phyloP scores from a whole-genome alignment of 2,329 filamentous ascomycete genomes.

The Neoarthrinium moseri region DNA sequence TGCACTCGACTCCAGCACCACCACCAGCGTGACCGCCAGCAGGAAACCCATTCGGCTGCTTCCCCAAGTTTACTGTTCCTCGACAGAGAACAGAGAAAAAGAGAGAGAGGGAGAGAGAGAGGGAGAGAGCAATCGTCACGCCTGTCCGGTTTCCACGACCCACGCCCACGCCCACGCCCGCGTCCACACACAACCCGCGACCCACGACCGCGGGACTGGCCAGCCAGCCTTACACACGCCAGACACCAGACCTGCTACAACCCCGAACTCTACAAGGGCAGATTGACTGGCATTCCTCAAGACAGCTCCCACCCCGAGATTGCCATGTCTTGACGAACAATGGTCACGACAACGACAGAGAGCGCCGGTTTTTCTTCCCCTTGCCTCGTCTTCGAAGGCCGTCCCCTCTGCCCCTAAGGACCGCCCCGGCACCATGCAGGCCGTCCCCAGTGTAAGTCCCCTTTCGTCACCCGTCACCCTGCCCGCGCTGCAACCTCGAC shows the following conservation, averaged over 20 bases:
- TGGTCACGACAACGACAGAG: slow-evolving; percentile 27
- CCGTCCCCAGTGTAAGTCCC: slow-evolving; percentile 51
- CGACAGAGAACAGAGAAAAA: too few relatives aligned
- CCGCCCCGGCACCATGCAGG: slow-evolving; percentile 49
- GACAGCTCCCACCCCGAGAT: slow-evolving; percentile 12
- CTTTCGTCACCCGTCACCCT: slow-evolving; percentile 3
- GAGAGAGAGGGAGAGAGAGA: background rate
- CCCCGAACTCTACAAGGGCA: background rate
- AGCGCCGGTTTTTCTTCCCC: slow-evolving; percentile 22
- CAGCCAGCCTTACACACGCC: background rate
- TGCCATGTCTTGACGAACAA: slow-evolving; percentile 32
- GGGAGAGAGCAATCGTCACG: background rate
- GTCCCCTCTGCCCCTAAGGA: slow-evolving; percentile 32
- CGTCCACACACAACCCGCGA: background rate
- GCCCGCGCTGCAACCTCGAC: background rate
- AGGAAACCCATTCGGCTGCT: too few relatives aligned
- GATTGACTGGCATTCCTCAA: slow-evolving; percentile 19
- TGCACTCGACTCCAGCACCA: too few relatives aligned
- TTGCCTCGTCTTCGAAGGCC: slow-evolving; percentile 31
- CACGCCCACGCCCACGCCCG: background rate
- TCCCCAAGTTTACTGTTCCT: too few relatives aligned
- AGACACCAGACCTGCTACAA: background rate
- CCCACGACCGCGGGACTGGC: background rate
- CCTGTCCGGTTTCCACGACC: background rate
- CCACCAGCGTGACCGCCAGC: too few relatives aligned